Conservation (phyloP, 805 yeast species). For the Wickerhamomyces ciferrii region DNA sequence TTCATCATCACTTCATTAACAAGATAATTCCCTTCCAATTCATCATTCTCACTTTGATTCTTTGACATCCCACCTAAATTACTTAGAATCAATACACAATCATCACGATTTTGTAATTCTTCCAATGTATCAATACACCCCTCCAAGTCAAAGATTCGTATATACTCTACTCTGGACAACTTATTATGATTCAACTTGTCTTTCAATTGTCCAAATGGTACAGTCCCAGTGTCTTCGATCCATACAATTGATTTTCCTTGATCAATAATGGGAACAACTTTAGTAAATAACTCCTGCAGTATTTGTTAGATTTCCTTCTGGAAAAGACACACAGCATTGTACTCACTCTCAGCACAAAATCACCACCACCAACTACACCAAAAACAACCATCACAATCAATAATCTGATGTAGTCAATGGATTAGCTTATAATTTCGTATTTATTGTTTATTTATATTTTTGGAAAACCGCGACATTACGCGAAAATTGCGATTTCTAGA, state of each 20-base stretch:
- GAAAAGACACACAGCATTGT: neutral
- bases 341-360: neutral
- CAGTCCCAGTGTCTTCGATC: neutral
- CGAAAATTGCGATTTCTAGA: too few species aligned
- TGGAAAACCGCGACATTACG: too few species aligned
- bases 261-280: neutral
- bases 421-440: too few species aligned
- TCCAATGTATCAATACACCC: neutral
- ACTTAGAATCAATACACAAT: neutral
- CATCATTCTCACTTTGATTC: neutral
- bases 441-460: too few species aligned
- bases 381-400: neutral
- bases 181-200: neutral
- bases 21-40: neutral
- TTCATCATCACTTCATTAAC: neutral
- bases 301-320: neutral
- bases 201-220: neutral
- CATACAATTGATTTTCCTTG: neutral
- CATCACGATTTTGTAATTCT: neutral
- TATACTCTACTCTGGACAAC: neutral
- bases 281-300: neutral
- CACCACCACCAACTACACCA: neutral
- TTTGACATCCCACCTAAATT: neutral
- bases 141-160: neutral
- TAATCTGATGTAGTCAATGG: too few species aligned